Evolutionary conservation across 2,329 filamentous ascomycete genomes (phyloP), one percentile per base, ranked within the genome.

Genomic region (Fusarium pseudonygamai): DNA sequence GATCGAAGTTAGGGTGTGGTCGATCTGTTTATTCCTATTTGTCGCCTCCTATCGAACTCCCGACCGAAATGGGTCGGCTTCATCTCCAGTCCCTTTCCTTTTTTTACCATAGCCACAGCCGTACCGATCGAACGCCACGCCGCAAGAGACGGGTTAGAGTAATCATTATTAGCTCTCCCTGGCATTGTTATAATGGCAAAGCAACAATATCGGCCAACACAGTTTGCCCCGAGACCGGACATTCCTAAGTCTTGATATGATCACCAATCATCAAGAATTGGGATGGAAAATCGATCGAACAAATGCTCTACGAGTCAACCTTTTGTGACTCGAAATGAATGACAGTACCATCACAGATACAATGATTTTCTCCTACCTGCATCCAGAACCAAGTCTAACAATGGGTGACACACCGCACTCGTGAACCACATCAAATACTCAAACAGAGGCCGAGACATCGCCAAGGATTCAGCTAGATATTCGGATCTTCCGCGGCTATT

Each of bases 11-110:
- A 39, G 53, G 32, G 40, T 53, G 24, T 39, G 50, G 30, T 30
- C 56, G 56, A 56, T 63, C 39, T 39, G 32, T 11, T 20, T 36
- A 6, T 45, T 28, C 30, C n/a, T 45, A 50, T 40, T 20, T 26
- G 13, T 40, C 22, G 22, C 18, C 26, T 26, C n/a, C 28, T 37
- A 60, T 63, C 53, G 53, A 60, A 28, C n/a, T 67, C 40, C 18
- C 18, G 39, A 22, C 59, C 46, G 66, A 65, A 30, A 69, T 45
- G 43, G 40, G 22, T 64, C 71, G 67, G 55, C 59, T 45, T 37
- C 42, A n/a, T 58, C 47, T 42, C 64, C 13, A n/a, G 24, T 36
- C 24, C 55, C 20, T 14, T 36, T 56, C 20, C 32, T 18, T 34
- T 46, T 46, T 24, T 28, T 13, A 14, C n/a, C 46, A 46, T 26